These are phyloP conservation scores for Fusarium haematococcum DNA, from an alignment of 2,329 filamentous ascomycete genomes.

Conservation along the genomic window DNA sequence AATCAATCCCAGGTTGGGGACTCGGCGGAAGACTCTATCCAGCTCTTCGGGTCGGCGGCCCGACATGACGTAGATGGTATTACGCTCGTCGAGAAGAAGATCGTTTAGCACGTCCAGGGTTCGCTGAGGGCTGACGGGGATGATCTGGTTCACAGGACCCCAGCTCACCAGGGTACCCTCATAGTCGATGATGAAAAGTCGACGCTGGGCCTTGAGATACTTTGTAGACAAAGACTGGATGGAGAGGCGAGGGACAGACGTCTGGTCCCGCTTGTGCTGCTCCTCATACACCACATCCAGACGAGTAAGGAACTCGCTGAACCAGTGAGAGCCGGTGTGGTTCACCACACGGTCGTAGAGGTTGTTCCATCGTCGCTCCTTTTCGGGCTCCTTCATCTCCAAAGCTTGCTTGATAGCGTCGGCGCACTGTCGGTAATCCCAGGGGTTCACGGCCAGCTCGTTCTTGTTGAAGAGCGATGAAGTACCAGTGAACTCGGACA, in stretches of 20 bases:
- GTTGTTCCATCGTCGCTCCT: conserved; percentile 77
- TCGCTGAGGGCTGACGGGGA: conserved; percentile 84
- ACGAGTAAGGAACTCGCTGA: conserved; percentile 77
- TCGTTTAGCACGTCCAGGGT: conserved; percentile 87
- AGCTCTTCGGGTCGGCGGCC: conserved; percentile 88
- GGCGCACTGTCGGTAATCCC: conserved; percentile 91
- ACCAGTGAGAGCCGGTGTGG: conserved; percentile 89
- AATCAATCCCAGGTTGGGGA: conserved; percentile 87
- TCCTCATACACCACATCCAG: conserved; percentile 84
- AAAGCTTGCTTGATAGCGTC: conserved; percentile 86
- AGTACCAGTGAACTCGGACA: conserved; percentile 96
- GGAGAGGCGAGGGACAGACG: conserved; percentile 86
- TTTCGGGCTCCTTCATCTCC: conserved; percentile 82
- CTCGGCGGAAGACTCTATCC: conserved; percentile 84
- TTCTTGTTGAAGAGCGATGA: conserved; percentile 85
- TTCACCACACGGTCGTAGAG: conserved; percentile 80
- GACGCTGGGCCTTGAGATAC: conserved; percentile 74
- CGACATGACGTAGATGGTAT: conserved; percentile 95
- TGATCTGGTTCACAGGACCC: conserved; percentile 85
- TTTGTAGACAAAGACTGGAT: conserved; percentile 71
- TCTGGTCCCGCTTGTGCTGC: conserved; percentile 86
- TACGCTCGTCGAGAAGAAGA: conserved; percentile 81
- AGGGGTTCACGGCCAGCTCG: conserved; percentile 90
- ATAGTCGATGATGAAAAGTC: conserved; percentile 92
- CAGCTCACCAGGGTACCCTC: conserved; percentile 92